Conservation (phyloP, 2,329 filamentous ascomycete genomes). For the Hirsutella minnesotensis region DNA sequence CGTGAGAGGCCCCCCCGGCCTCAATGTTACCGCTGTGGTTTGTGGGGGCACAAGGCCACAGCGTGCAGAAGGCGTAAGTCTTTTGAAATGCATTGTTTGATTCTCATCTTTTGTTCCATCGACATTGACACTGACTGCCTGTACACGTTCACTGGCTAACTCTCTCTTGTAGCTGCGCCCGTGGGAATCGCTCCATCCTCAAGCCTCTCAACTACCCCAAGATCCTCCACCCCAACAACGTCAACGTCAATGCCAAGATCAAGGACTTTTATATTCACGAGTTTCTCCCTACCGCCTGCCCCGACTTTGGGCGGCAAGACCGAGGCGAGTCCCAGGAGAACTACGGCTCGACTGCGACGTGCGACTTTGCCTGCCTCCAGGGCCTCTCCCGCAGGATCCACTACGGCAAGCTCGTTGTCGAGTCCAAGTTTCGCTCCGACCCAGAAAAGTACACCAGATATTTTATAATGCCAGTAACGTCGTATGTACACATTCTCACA, state of each 20-base stretch:
- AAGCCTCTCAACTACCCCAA: constrained; percentile 76
- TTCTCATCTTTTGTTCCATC: no score
- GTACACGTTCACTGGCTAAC: no score
- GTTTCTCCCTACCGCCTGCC: constrained; percentile 75
- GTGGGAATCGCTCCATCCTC: no score
- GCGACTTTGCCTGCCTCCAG: constrained; percentile 83
- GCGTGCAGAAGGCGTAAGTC: no score
- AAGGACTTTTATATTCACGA: constrained; percentile 73
- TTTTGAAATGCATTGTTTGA: no score
- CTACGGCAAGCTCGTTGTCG: constrained; percentile 97
- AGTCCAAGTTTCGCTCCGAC: constrained; percentile 84
- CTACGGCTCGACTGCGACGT: constrained; percentile 85
- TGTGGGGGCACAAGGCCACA: no score
- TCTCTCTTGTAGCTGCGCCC: no score
- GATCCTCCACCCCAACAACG: constrained; percentile 77
- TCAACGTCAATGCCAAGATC: constrained; percentile 82
- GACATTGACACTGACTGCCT: no score
- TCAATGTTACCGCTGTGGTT: no score
- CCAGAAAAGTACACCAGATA: constrained; percentile 69
- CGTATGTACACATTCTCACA: no score
- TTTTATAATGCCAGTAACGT: no score
- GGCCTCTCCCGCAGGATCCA: constrained; percentile 84
- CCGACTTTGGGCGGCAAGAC: constrained; percentile 65
- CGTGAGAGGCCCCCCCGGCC: no score
- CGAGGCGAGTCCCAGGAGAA: constrained; percentile 83